Conservation (phyloP, 768 basidiomycete genomes). For the Porphyrellus cyaneotinctus region DNA sequence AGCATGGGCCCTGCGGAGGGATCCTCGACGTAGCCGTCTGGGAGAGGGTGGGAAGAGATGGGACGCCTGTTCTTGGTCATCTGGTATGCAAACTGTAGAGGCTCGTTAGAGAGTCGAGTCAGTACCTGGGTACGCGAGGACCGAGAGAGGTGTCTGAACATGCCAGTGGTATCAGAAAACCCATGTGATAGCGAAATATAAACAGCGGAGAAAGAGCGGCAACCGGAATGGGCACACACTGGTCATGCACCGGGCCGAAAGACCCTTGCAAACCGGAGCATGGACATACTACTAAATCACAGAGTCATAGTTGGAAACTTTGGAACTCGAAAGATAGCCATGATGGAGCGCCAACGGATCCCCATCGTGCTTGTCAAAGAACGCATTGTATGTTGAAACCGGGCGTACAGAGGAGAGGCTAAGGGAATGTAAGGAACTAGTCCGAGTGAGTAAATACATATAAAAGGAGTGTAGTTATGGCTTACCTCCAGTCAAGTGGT, state of each 20-base stretch:
- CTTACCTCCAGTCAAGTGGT: too few relatives aligned
- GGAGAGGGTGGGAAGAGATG: constrained; percentile 30
- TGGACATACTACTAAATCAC: too few relatives aligned
- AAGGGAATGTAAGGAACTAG: too few relatives aligned
- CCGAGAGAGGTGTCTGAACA: constrained; percentile 6
- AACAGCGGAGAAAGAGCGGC: background rate
- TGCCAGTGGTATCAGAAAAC: background rate
- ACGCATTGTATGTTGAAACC: background rate
- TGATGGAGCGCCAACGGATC: background rate
- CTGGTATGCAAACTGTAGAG: constrained; percentile 13
- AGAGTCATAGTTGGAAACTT: background rate
- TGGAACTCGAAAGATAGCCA: background rate
- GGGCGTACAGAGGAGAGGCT: too few relatives aligned
- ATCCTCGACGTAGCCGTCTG: constrained; percentile 51
- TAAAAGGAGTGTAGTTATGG: too few relatives aligned
- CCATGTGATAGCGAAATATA: background rate
- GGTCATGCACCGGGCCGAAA: background rate
- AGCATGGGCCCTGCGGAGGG: constrained; percentile 63
- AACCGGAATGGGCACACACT: background rate
- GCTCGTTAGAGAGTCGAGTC: background rate
- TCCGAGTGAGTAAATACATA: too few relatives aligned
- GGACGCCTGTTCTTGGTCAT: constrained; percentile 31
- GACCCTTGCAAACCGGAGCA: too few relatives aligned
- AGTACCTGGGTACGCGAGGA: constrained; percentile 1
- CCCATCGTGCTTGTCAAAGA: background rate